Evolutionary conservation across 345 rosid species (phyloP).

Genomic region (Arabis alpina): DNA sequence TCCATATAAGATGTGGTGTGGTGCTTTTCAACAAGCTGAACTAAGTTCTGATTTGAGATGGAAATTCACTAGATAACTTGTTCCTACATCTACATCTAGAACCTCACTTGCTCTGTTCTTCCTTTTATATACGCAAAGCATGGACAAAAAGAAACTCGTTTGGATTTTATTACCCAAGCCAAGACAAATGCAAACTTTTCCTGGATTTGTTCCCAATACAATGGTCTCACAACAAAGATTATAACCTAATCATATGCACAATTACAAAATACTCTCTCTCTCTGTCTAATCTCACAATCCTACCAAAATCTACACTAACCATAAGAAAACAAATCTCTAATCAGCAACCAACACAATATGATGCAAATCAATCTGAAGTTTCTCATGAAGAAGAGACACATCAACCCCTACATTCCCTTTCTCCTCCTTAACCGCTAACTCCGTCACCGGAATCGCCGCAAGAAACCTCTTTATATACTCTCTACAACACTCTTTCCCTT

Average conservation of each 20-base stretch:
- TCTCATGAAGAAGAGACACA: conserved; percentile 46
- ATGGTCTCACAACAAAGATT: not conserved
- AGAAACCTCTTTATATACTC: conserved; percentile 72
- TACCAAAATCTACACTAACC: conserved; percentile 16
- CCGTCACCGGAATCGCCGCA: conserved; percentile 58
- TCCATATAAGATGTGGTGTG: too few relatives aligned
- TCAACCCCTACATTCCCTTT: conserved; percentile 44
- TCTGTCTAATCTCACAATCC: conserved; percentile 7
- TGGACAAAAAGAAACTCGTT: too few relatives aligned
- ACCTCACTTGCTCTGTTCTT: too few relatives aligned
- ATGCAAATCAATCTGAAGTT: conserved; percentile 73
- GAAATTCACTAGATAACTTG: too few relatives aligned
- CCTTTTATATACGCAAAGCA: too few relatives aligned
- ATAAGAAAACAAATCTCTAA: conserved; percentile 20
- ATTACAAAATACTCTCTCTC: conserved; percentile 2
- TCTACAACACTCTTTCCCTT: conserved; percentile 61
- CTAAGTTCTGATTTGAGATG: too few relatives aligned
- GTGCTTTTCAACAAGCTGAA: too few relatives aligned
- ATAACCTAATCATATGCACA: conserved; percentile 23
- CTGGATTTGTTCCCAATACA: not conserved
- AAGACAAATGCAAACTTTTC: conserved; percentile 4
- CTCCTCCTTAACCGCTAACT: conserved; percentile 56
- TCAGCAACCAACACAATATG: conserved; percentile 30
- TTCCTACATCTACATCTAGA: too few relatives aligned
- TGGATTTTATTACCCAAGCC: not conserved